Conservation (phyloP, 2,329 filamentous ascomycete genomes). For the Talaromyces funiculosus region DNA sequence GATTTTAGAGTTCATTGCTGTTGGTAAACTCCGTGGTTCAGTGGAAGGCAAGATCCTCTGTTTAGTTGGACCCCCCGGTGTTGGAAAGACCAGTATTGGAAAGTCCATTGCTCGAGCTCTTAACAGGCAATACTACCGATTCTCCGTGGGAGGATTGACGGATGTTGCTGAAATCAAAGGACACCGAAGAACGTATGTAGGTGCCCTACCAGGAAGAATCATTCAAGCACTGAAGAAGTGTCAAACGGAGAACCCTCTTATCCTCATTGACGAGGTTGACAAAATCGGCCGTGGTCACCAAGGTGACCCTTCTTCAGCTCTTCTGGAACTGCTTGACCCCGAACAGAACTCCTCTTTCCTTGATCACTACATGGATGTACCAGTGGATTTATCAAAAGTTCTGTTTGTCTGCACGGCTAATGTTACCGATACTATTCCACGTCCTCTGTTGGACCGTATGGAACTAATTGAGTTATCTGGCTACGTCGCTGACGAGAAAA, state of each 20-base stretch:
- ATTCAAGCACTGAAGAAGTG: slow-evolving; percentile 99
- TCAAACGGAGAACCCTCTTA: slow-evolving; percentile 94
- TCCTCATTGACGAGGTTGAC: slow-evolving; percentile 95
- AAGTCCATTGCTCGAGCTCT: slow-evolving; percentile 94
- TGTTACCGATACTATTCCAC: slow-evolving; percentile 95
- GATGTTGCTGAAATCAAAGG: slow-evolving; percentile 99
- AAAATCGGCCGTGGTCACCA: slow-evolving; percentile 97
- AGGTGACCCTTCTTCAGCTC: slow-evolving; percentile 88
- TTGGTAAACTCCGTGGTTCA: slow-evolving; percentile 91
- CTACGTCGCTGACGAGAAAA: slow-evolving; percentile 97
- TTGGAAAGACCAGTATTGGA: slow-evolving; percentile 97
- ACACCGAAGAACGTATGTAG: slow-evolving; percentile 91
- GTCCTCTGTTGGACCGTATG: slow-evolving; percentile 92
- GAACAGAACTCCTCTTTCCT: slow-evolving; percentile 97
- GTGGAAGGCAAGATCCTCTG: slow-evolving; percentile 98
- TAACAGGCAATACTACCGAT: slow-evolving; percentile 95
- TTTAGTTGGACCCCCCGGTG: slow-evolving; percentile 93
- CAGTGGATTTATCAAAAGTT: slow-evolving; percentile 94
- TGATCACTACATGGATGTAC: slow-evolving; percentile 98
- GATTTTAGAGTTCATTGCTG: slow-evolving; percentile 95
- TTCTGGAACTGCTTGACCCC: slow-evolving; percentile 89
- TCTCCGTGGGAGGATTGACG: slow-evolving; percentile 92
- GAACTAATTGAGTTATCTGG: slow-evolving; percentile 94
- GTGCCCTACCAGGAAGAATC: slow-evolving; percentile 88
- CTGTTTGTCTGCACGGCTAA: slow-evolving; percentile 98